Base-by-base conservation (phyloP, 2,329 filamentous ascomycete species). In the Aureobasidium sp. region DNA sequence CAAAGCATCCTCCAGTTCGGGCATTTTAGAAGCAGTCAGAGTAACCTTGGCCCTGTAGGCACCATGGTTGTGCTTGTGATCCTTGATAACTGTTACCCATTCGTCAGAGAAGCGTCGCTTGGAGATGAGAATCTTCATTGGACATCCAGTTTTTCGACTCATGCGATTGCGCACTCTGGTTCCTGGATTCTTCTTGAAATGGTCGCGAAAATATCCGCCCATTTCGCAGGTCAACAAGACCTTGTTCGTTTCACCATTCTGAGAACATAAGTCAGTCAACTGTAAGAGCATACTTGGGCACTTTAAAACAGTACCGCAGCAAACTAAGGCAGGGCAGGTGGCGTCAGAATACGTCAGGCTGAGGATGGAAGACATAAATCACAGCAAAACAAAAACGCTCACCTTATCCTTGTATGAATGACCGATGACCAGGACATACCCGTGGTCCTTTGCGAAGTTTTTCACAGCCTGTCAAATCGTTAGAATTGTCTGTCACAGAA, bases 71-170 rank as follows among this genome's bases (percentile, higher is more conserved):
- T 67, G 66, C 57, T 62, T 52, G 46, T 60, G 63, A 42, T 66
- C 59, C 46, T 63, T 63, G 37, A 67, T 62, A 41, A 61, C 59
- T 10, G 66, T 60, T 6, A 66, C 58, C 66, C 66, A 67, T 46
- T 65, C 64, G 39, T 61, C 50, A 26, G 61, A 64, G 46, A 65
- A 66, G 13, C 64, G 64, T 60, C 62, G 57, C 52, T 66, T 67
- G 20, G 60, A 58, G 36, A 66, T 60, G 29, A 66, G 58, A 20
- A 66, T 62, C 34, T 63, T 65, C 62, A 67, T 65, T 27, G 66
- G 66, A 61, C 66, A 67, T 27, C 62, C 63, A 41, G 63, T 64
- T 55, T 67, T 67, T 29, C 66, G 62, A 37, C 64, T 65, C 27
- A 57, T 60, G 32, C 65, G 55, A 44, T 67, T 67, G n/a, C 66